phyloP scores from a whole-genome alignment of 2,329 filamentous ascomycete genomes.

The Aureobasidium vineae region DNA sequence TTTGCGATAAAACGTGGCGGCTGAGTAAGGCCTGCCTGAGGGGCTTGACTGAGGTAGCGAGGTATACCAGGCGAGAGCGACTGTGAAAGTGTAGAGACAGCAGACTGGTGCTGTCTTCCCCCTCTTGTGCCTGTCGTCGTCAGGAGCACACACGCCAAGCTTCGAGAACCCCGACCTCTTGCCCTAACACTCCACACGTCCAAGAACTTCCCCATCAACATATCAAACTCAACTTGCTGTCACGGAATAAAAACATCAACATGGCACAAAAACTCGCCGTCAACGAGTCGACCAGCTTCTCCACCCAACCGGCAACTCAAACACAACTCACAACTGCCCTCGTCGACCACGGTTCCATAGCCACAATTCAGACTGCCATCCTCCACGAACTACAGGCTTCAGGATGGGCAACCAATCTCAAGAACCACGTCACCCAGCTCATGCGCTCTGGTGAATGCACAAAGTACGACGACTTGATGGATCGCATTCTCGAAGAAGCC shows the following conservation, averaged over 20 bases:
- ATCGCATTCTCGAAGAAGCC: conserved; percentile 52
- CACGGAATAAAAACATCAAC: no score
- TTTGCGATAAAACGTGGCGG: conserved; percentile 3
- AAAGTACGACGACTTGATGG: conserved; percentile 57
- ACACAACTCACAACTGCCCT: conserved; percentile 48
- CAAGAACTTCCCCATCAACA: conserved; percentile 1
- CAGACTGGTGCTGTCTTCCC: not conserved
- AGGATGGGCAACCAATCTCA: conserved; percentile 60
- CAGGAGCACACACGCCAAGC: conserved; percentile 9
- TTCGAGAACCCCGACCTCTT: not conserved
- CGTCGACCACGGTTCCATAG: conserved; percentile 50
- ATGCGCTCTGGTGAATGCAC: conserved; percentile 58
- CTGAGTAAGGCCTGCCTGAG: not conserved
- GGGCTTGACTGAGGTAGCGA: not conserved
- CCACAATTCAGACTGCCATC: conserved; percentile 56
- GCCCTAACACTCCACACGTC: not conserved
- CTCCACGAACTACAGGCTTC: conserved; percentile 55
- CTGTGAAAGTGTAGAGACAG: not conserved
- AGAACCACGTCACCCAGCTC: conserved; percentile 54
- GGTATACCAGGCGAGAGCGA: not conserved
- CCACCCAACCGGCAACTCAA: conserved; percentile 39
- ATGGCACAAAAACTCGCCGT: conserved; percentile 39
- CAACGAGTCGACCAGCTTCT: conserved; percentile 45
- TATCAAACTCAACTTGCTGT: conserved; percentile 13
- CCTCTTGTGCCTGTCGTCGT: conserved; percentile 11